These are phyloP conservation scores for Pilatotrama ljubarskyi DNA, from an alignment of 768 basidiomycete genomes.

Conservation along the genomic window DNA sequence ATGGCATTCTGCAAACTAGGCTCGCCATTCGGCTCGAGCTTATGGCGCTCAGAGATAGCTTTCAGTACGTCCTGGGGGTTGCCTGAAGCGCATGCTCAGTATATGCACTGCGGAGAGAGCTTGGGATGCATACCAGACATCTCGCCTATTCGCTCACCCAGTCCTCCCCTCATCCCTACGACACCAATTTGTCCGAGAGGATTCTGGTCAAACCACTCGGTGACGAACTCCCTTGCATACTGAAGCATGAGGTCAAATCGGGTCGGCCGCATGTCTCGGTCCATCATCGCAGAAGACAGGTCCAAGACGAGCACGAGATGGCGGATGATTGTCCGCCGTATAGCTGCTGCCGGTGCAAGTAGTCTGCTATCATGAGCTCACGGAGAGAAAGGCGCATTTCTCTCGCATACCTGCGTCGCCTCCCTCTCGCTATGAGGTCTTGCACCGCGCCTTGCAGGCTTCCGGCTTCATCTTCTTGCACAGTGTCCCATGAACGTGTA, in stretches of 20 bases:
- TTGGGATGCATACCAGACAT: constrained; percentile 75
- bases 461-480: constrained; percentile 93
- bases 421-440: constrained; percentile 82
- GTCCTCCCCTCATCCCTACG: constrained; percentile 87
- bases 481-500: constrained; percentile 93
- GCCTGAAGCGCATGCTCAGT: constrained; percentile 44
- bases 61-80: constrained; percentile 97
- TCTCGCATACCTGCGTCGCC: constrained; percentile 65
- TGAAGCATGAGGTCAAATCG: constrained; percentile 89
- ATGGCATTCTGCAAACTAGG: constrained; percentile 96
- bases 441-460: constrained; percentile 89
- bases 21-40: constrained; percentile 87
- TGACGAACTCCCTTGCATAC: constrained; percentile 87
- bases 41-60: constrained; percentile 80
- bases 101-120: background rate
- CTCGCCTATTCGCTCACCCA: constrained; percentile 88
- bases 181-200: constrained; percentile 96
- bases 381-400: constrained; percentile 9
- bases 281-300: constrained; percentile 88
- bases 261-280: constrained; percentile 94
- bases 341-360: constrained; percentile 78
- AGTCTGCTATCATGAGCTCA: constrained; percentile 45
- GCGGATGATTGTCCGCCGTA: constrained; percentile 94
- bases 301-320: constrained; percentile 94
- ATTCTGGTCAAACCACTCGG: constrained; percentile 99